A percentile compares a stretch with the other conserved stretches of the same genome.
Conservation (phyloP, 2,329 filamentous ascomycete genomes). For the Sphaceloma murrayae region DNA sequence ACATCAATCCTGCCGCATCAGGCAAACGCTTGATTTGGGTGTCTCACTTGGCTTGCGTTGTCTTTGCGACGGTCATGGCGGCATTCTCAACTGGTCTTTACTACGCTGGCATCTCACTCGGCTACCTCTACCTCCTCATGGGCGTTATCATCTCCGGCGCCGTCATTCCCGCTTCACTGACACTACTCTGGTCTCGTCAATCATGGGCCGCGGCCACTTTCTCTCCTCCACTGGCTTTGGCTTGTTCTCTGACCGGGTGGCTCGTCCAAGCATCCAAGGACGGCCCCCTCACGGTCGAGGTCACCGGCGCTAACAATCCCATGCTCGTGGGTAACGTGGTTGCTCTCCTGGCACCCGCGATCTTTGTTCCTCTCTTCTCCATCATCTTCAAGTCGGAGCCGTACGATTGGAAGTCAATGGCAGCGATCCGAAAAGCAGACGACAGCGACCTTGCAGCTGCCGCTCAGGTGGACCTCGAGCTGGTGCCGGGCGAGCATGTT, state of each 20-base stretch:
- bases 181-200: conserved; percentile 71
- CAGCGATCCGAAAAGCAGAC: conserved; percentile 65
- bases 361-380: conserved; percentile 70
- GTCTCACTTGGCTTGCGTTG: conserved; percentile 62
- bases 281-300: conserved; percentile 58
- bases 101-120: conserved; percentile 62
- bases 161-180: conserved; percentile 71
- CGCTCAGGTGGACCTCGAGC: conserved; percentile 57
- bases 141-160: conserved; percentile 72
- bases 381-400: conserved; percentile 59
- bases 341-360: conserved; percentile 64
- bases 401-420: conserved; percentile 83
- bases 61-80: conserved; percentile 70
- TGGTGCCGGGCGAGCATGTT: conserved; percentile 44
- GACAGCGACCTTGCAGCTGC: conserved; percentile 60
- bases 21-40: conserved; percentile 71
- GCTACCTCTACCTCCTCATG: conserved; percentile 83
- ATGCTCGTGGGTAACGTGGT: conserved; percentile 84
- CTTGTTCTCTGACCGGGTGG: conserved; percentile 63
- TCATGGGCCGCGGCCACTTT: conserved; percentile 64
- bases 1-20: conserved; percentile 67
- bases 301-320: conserved; percentile 63
- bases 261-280: conserved; percentile 64
- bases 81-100: conserved; percentile 63
- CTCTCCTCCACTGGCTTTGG: conserved; percentile 59